Base-by-base conservation (phyloP, 768 basidiomycete species). In the Agrocybe chaxingu region DNA sequence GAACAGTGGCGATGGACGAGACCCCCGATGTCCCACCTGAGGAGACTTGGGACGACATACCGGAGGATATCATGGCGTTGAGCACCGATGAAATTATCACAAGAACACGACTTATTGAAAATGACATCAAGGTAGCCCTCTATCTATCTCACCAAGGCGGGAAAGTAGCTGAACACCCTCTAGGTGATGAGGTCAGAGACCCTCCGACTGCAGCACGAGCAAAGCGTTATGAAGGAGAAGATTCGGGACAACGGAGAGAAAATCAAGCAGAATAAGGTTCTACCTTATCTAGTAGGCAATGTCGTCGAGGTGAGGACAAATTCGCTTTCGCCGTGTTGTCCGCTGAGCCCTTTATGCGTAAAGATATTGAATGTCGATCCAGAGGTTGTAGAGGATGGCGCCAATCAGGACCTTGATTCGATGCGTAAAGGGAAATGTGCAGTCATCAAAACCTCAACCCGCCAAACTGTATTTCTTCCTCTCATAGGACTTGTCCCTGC, bases 111-210 rank as follows among this genome's bases (percentile, higher is more conserved):
- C 78, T 99, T 52, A 92, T 99, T 58, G 96, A 99, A 53, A 98
- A 97, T 63, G 97, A 99, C 62, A 84, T 98, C 62, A 95, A 93
- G 81, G 94, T 89, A 39, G 48, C 76, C 36, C 9, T 24, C 16
- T 35, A 18, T 8, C 11, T 32, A 38, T 4, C 18, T 47, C 30
- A 18, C 35, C 7, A 31, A 32, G 43, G 7, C 11, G 36, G 35
- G 38, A 31, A 45, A 34, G 37, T 33, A 37, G n/a, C 34, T 43
- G 18, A 49, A 42, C n/a, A 32, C 40, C 32, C 45, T 34, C n/a
- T 60, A 97, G 94, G 93, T 99, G 58, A 97, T 99, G 89, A 84
- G 91, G 60, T 96, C 93, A 58, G 97, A 98, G 71, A 92, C 87
- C 8, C 74, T 89, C 56, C 82, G 97, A 45, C 70, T 99, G 48